Base-by-base conservation (phyloP, 768 basidiomycete genomes). In the Termitomyces sp. region DNA sequence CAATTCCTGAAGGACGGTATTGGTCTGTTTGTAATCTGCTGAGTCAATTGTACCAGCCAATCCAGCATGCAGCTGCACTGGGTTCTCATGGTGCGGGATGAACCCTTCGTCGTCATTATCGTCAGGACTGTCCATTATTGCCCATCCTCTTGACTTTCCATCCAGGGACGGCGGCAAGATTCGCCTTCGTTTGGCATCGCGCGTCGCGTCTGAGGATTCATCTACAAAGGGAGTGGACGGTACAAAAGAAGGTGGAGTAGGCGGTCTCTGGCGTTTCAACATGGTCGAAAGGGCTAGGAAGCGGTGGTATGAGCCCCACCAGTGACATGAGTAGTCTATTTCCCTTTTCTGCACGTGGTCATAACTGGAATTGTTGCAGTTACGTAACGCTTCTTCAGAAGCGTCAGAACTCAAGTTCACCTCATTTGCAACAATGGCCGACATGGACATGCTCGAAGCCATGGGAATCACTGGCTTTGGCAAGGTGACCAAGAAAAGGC, bases 401-500 rank as follows among this genome's bases (percentile, higher is more conserved):
- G 20, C 12, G 15, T 7, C 11, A 5, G 4, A 15, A 8, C 15
- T 36, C 15, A 8, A 1, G 5, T 18, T 15, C 11, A 41, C 30
- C 46, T 46, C 24, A 22, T 22, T 53, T 9, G 20, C 15, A 41
- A 66, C 45, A 52, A 75, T 77, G 77, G 61, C 75, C 27, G 83
- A 86, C 71, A 78, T 80, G 74, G 90, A 92, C 61, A 73, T 93
- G 20, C 81, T 93, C 66, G 85, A 88, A 2, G 83, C 87, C 12
- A 93, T 95, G 88, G 92, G 92, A 6, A 89, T 94, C 58, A 66
- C 84, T 66, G 89, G 89, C 24, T 95, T 95, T 68, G 93, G 93
- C 27, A 94, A 93, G 74, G 72, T 85, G 46, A 67, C 74, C 27
- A 81, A 84, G 70, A 86, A 85, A 73, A 84, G 79, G 61, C 73